Evolutionary conservation across 2,329 filamentous ascomycete species (phyloP).

Genomic region (Fusarium duplospermum): DNA sequence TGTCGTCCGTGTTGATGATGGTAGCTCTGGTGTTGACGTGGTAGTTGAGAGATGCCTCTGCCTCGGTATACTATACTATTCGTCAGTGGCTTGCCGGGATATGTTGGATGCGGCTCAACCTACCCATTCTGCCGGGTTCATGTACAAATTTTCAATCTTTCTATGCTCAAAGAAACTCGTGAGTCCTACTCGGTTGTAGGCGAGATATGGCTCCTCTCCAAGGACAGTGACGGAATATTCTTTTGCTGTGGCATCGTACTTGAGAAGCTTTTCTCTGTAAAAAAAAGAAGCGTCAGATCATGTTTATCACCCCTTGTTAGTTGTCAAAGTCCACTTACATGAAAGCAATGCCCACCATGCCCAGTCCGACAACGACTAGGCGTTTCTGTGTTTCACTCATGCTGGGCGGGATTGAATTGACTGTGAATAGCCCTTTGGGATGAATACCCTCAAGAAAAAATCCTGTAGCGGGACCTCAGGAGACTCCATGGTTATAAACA

Average conservation of each 20-base stretch:
- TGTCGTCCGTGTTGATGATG: constrained; percentile 70
- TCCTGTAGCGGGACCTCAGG: neutral
- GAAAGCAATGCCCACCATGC: constrained; percentile 92
- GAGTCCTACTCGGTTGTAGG: constrained; percentile 90
- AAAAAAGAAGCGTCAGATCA: constrained; percentile 17
- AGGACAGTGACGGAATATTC: constrained; percentile 88
- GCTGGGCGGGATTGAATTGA: constrained; percentile 1
- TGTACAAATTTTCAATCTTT: constrained; percentile 86
- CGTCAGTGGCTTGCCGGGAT: constrained; percentile 11
- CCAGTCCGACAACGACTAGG: constrained; percentile 86
- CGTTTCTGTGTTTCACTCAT: constrained; percentile 61
- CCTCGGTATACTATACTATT: constrained; percentile 68
- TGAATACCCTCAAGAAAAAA: neutral
- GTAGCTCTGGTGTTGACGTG: constrained; percentile 80
- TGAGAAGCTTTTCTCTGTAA: constrained; percentile 85
- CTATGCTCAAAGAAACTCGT: constrained; percentile 91
- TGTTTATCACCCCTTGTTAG: neutral
- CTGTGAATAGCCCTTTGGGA: neutral
- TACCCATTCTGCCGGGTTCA: constrained; percentile 88
- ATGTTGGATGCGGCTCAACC: neutral
- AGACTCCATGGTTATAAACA: constrained; percentile 31
- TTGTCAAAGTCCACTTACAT: constrained; percentile 71
- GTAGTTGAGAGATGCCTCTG: constrained; percentile 76
- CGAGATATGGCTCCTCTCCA: constrained; percentile 87
- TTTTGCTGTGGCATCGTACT: constrained; percentile 79